Evolutionary conservation across 2,329 filamentous ascomycete species (phyloP), one percentile per base, ranked within the genome.

Genomic region (Chaetomiaceae sp.): DNA sequence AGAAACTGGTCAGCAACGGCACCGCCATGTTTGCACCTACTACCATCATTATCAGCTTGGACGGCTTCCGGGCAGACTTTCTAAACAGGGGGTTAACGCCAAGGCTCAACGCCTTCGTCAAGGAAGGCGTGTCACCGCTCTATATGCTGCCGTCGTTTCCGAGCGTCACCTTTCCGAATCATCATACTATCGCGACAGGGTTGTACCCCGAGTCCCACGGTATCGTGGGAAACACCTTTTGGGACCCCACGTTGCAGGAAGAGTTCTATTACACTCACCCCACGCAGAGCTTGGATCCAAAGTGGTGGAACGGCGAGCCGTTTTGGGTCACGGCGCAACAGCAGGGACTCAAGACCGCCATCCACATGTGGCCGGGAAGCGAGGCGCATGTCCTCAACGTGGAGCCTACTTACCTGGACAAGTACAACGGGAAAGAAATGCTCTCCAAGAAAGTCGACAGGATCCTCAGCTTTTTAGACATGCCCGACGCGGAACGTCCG

Each of bases 291-390:
- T 80, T 96, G 70, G 82, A 92, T 60, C 76, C 88, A 1, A 89
- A 92, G 66, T 99, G 94, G 92, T 99, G 94, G 92, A 84, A 81
- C 36, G 94, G 90, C 3, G 90, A 97, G 67, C 94, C 94, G 0
- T 77, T 99, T 27, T 99, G 94, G 94, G 86, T 87, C 23, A 95
- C 92, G 1, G 92, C 92, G 5, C 94, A 97, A 73, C 82, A 81
- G 53, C 86, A 90, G 61, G 87, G 87, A 5, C 76, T 95, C 29
- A 81, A 82, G 52, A 84, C 85, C 27, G 94, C 90, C 1, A 84
- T 99, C 23, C 94, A 99, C 68, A 99, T 99, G 94, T 99, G 94
- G 94, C 94, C 94, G 1, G 94, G 94, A 2, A 95, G 89, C 38
- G 94, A 99, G 71, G 91, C 91, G 5, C 85, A 90, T 67, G 87